Evolutionary conservation across 768 basidiomycete genomes (phyloP), one percentile per base, ranked within the genome.

Genomic region (Hydnomerulius pinastri): DNA sequence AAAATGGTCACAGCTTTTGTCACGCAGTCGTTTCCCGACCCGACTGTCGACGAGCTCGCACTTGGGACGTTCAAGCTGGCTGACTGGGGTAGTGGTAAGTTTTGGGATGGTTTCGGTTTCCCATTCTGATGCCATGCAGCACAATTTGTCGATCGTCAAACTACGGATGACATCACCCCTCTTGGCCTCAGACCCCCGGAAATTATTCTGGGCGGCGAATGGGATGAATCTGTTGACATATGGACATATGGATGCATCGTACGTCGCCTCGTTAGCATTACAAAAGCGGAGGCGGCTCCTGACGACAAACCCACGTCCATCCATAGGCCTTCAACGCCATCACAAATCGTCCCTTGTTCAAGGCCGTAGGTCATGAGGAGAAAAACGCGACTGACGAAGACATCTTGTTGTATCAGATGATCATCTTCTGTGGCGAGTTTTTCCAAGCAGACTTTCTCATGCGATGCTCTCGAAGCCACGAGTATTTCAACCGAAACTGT

Each of bases 241-340:
- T 67, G 62, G 65, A 53, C 53, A 23, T 49, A 63, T 23, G 65
- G 65, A 35, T 64, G 63, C 28, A 33, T 66, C 7, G 61, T 64
- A 48, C 25, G 53, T 52, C 15, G 49, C 32, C 17, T n/a, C 40
- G 55, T n/a, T n/a, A n/a, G 6, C 48, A 62, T 48, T 40, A 62
- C 51, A 64, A 63, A 48, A n/a, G 17, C 18, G 63, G 63, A 15
- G 54, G 43, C 0, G 59, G 18, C 6, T 15, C 8, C 48, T 37
- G 6, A 38, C 9, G n/a, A n/a, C 15, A 11, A 9, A 20, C 12
- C 4, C 33, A 11, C 18, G 20, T 17, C 20, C 20, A 25, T 23
- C 11, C n/a, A 11, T 12, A 51, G 50, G 44, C 37, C 6, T 51
- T 51, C 27, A 51, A 27, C 24, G 12, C 30, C 4, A 44, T 51